Conservation (phyloP, 2,329 filamentous ascomycete genomes). For the Zymoseptoria passerinii region DNA sequence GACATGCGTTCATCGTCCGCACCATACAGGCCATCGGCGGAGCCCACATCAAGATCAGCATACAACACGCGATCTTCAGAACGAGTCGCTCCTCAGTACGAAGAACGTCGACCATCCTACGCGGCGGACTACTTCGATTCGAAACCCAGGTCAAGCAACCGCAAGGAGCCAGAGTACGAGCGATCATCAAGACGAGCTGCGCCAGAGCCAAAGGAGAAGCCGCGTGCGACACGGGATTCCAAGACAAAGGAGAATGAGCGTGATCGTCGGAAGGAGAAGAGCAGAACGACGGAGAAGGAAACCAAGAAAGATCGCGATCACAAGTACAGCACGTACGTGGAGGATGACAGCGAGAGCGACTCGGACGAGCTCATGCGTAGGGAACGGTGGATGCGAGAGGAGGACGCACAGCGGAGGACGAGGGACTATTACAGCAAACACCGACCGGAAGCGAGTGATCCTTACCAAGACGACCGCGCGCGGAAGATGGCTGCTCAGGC, state of each 20-base stretch:
- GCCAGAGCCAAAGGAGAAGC: constrained; percentile 19
- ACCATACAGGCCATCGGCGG: constrained; percentile 9
- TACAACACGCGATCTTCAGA: constrained; percentile 11
- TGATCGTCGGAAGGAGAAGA: constrained; percentile 32
- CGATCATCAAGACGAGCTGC: constrained; percentile 17
- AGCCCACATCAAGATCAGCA: constrained; percentile 6
- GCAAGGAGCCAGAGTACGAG: constrained; percentile 36
- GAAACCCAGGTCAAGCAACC: constrained; percentile 26
- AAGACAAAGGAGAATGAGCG: constrained; percentile 29
- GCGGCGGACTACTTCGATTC: constrained; percentile 27
- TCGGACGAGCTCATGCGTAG: constrained; percentile 19
- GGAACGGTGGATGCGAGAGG: constrained; percentile 13
- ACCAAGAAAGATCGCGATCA: constrained; percentile 32
- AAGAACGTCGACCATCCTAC: constrained; percentile 26
- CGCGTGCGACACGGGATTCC: constrained; percentile 6
- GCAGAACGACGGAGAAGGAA: constrained; percentile 34
- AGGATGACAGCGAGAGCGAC: constrained; percentile 25
- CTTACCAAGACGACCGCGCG: constrained; percentile 19
- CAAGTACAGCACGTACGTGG: constrained; percentile 26
- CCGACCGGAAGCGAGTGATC: constrained; percentile 19
- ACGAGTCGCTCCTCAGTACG: constrained; percentile 22
- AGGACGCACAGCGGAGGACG: constrained; percentile 20
- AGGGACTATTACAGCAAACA: constrained; percentile 16
- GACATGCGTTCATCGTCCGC: constrained; percentile 7
- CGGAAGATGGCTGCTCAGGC: constrained; percentile 21